Evolutionary conservation across 1,284 basidiomycete genomes (phyloP).

Genomic region (Melampsora occidentalis): DNA sequence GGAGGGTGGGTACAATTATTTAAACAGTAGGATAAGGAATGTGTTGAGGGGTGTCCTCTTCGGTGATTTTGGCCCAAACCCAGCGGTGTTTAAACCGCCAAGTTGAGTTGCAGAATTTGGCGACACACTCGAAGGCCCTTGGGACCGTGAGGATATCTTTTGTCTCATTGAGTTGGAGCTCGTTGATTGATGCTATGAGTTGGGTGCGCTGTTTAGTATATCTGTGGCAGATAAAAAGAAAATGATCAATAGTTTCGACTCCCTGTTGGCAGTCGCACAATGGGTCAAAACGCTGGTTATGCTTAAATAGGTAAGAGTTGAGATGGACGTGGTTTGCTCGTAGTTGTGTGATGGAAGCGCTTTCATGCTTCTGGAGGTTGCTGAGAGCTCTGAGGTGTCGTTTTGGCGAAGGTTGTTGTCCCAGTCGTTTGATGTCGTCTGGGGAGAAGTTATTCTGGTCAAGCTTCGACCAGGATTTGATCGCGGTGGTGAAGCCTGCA

Average conservation of each 20-base stretch:
- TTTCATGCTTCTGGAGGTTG: not conserved
- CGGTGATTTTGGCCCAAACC: too few species aligned
- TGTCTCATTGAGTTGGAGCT: too few species aligned
- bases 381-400: not conserved
- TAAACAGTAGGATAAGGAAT: too few species aligned
- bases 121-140: too few species aligned
- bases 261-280: not conserved
- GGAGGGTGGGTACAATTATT: too few species aligned
- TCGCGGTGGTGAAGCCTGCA: not conserved
- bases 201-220: not conserved
- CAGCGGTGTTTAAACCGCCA: too few species aligned
- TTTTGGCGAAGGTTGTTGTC: not conserved
- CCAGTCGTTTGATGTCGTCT: not conserved
- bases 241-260: conserved; percentile 7
- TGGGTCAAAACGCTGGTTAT: not conserved
- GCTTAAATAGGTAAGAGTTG: not conserved
- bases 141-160: too few species aligned
- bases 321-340: not conserved
- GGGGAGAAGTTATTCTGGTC: not conserved
- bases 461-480: not conserved
- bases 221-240: not conserved
- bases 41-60: too few species aligned
- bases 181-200: not conserved
- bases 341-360: conserved; percentile 5
- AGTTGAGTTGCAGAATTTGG: too few species aligned